These are phyloP conservation scores for Ambrosia hybrid DNA, from an alignment of 140 eudicot genomes.

Conservation along the genomic window DNA sequence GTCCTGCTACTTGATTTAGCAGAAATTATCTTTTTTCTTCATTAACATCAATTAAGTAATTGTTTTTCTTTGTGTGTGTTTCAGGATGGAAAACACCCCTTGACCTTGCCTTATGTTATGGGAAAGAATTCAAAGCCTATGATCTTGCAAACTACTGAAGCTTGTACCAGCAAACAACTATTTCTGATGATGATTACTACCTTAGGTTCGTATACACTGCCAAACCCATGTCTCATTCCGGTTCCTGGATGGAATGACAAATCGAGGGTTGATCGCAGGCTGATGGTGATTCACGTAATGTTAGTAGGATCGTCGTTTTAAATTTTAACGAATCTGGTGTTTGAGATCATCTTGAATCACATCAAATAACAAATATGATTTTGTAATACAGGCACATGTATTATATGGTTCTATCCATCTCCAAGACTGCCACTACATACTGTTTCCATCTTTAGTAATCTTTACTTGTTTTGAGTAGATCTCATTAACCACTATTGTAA, in stretches of 20 bases:
- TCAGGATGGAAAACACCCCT: conserved; percentile 72
- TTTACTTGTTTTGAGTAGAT: too few relatives aligned
- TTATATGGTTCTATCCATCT: too few relatives aligned
- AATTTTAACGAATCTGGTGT: neutral
- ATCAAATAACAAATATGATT: too few relatives aligned
- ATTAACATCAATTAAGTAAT: conserved; percentile 1
- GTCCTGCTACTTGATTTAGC: neutral
- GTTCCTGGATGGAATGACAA: neutral
- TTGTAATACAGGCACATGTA: too few relatives aligned
- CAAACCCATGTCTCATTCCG: neutral
- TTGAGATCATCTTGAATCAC: neutral
- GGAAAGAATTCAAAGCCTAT: conserved; percentile 87
- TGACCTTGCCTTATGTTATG: conserved; percentile 81
- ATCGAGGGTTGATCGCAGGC: neutral
- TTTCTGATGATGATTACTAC: conserved; percentile 11
- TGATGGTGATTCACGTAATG: conserved; percentile 5
- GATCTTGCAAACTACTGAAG: conserved; percentile 90
- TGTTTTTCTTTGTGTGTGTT: neutral
- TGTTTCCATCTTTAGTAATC: too few relatives aligned
- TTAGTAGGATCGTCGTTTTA: neutral
- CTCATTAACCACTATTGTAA: too few relatives aligned
- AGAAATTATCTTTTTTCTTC: neutral
- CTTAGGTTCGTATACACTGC: neutral
- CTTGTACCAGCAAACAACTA: conserved; percentile 62
- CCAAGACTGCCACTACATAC: too few relatives aligned